phyloP scores from a whole-genome alignment of 2,329 filamentous ascomycete species.

The Rugonectria rugulosa region DNA sequence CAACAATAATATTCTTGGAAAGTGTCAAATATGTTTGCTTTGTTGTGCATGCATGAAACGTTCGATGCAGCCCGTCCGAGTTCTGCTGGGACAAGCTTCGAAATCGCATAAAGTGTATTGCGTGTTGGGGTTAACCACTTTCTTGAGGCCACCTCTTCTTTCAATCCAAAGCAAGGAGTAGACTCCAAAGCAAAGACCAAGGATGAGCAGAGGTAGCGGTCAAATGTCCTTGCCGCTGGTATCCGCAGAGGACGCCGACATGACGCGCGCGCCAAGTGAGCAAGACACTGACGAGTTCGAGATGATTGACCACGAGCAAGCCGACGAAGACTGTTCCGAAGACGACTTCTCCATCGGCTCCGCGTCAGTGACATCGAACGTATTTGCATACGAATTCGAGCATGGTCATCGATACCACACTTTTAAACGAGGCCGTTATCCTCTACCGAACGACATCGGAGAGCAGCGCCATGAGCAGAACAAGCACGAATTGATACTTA shows the following conservation, averaged over 20 bases:
- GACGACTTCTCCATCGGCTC: constrained; percentile 41
- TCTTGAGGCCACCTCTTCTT: background rate
- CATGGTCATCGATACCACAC: constrained; percentile 52
- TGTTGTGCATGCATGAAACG: constrained; percentile 31
- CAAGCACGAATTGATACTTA: constrained; percentile 54
- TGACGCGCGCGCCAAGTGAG: constrained; percentile 36
- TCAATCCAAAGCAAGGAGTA: background rate
- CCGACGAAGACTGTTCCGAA: constrained; percentile 30
- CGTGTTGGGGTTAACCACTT: constrained; percentile 12
- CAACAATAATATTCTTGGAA: too few species aligned
- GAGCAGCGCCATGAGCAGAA: constrained; percentile 57
- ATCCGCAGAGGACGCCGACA: constrained; percentile 39
- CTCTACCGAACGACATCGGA: constrained; percentile 54
- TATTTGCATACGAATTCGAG: constrained; percentile 44
- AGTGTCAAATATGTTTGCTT: too few species aligned
- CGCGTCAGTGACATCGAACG: constrained; percentile 44
- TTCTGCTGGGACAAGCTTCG: constrained; percentile 11
- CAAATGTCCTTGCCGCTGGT: constrained; percentile 40
- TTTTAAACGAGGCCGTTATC: constrained; percentile 53
- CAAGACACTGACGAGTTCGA: constrained; percentile 43
- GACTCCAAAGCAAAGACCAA: constrained; percentile 1
- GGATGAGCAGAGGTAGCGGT: constrained; percentile 37
- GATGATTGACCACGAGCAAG: constrained; percentile 35
- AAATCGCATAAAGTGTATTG: constrained; percentile 27
- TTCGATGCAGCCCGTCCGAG: constrained; percentile 22